Base-by-base conservation (phyloP, 257 asterid genomes). In the Scutellaria minor region DNA sequence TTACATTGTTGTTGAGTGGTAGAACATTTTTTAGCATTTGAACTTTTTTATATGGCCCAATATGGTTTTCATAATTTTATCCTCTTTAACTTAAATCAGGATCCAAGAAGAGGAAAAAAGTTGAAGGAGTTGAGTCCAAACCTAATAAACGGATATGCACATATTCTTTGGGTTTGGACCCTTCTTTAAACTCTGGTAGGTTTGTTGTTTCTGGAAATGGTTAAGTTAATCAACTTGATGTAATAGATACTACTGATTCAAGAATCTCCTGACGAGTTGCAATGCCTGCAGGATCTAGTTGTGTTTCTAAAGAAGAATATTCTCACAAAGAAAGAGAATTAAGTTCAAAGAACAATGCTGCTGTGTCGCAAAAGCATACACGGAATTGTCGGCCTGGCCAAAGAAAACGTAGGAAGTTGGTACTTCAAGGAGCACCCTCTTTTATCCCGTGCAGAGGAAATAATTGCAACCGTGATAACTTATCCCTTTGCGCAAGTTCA, bases 361-460 rank as follows among this genome's bases (percentile, higher is more conserved):
- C 22, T 55, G 64, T 48, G 62, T 54, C 80, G n/a, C 78, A 66
- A 72, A 91, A 93, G 86, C 85, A 83, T 75, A 70, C 6, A 60
- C 82, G 97, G 66, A 77, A 62, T 79, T 77, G 48, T 74, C 72
- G 86, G 95, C 96, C 90, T 80, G 78, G 96, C 12, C 83, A 64
- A 31, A 86, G 89, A 81, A 86, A 87, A 68, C 81, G 58, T 48
- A 69, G 76, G 72, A 85, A 72, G 79, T 83, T 83, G 78, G 60
- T 74, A 58, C 71, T 46, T 75, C 78, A 67, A 63, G 86, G 62
- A 74, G 63, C 62, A 35, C 66, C 66, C 68, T 73, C 84, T 69
- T 75, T 74, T 77, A 62, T 66, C 74, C 78, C 81, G n/a, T 68
- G 82, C 67, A 55, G 47, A 53, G 73, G 18, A 83, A 78, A 70